Evolutionary conservation across 768 basidiomycete species (phyloP).

Genomic region (Sistotremastrum suecicum): DNA sequence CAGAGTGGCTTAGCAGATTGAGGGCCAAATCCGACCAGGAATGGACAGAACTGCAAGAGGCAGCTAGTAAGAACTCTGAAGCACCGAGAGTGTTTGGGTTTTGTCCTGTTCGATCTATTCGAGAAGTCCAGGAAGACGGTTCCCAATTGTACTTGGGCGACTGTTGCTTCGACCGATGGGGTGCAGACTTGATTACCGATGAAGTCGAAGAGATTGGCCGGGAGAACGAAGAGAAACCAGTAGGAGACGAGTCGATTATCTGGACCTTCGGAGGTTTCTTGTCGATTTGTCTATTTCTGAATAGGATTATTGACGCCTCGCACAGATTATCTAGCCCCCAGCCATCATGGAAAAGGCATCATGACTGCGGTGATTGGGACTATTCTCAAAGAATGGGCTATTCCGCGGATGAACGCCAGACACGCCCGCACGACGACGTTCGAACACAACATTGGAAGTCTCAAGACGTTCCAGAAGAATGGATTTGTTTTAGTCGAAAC

Average conservation of each 20-base stretch:
- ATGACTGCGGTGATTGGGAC: conserved; percentile 53
- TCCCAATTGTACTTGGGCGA: conserved; percentile 39
- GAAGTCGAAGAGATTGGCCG: conserved; percentile 19
- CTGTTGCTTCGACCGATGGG: conserved; percentile 21
- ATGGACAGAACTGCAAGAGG: conserved; percentile 15
- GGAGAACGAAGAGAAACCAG: conserved; percentile 25
- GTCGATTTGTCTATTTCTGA: neutral
- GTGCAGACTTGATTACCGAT: conserved; percentile 18
- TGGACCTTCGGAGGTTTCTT: conserved; percentile 46
- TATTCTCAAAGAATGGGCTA: conserved; percentile 42
- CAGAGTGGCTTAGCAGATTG: conserved; percentile 19
- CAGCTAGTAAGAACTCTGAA: neutral
- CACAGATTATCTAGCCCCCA: conserved; percentile 44
- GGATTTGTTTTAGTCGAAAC: conserved; percentile 33
- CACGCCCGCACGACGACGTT: conserved; percentile 31
- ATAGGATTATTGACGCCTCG: conserved; percentile 1
- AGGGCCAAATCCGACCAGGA: conserved; percentile 15
- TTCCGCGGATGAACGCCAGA: conserved; percentile 48
- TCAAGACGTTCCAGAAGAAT: conserved; percentile 53
- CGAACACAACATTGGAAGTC: conserved; percentile 42
- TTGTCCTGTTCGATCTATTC: conserved; percentile 35
- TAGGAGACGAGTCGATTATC: conserved; percentile 40
- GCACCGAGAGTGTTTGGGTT: conserved; percentile 21
- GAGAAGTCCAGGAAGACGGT: conserved; percentile 43
- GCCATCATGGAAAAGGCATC: conserved; percentile 54